Base-by-base conservation (phyloP, 495 filamentous ascomycete genomes). In the Penicillium nucicola region DNA sequence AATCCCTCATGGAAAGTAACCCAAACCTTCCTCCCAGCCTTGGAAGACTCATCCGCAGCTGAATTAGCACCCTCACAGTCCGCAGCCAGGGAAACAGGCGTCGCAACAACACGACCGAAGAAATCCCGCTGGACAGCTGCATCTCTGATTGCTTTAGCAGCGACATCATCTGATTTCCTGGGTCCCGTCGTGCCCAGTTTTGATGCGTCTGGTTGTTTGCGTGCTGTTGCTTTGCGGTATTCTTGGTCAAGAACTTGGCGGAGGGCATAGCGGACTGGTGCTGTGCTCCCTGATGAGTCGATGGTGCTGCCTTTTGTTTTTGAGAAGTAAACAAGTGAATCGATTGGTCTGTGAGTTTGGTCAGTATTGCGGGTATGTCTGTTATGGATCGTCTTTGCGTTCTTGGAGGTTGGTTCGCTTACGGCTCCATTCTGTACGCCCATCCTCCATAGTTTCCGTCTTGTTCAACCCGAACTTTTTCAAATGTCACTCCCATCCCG, bases 391-490 rank as follows among this genome's bases (percentile, higher is more conserved):
- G 7, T 28, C 10, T 14, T 13, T 32, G 11, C 6, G 19, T 19
- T 43, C 10, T 30, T 43, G 11, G 15, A 37, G 7, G 37, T 28
- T 18, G 17, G 22, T 43, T 37, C 43, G 84, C 86, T 75, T 75
- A 91, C 82, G 93, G 93, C 59, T 97, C 92, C 92, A 98, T 93
- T 28, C 93, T 82, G 65, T 93, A 96, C 10, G 92, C 84, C 85
- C 86, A 96, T 55, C 82, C 75, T 55, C 74, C 69, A 54, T 78
- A 59, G 42, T 75, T 71, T 44, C 77, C 72, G 30, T 76, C 77
- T n/a, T 74, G 75, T 53, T 95, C 91, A 30, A 98, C 80, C 56
- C 85, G 84, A 2, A 86, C 86, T 57, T 83, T 85, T 57, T 95
- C 88, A 68, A 96, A 91, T 4, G 80, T 80, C 19, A 97, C 84